Percentiles rank a stretch among this genome's conserved stretches.
phyloP scores from a whole-genome alignment of 2,329 filamentous ascomycete species.

The Helicocarpus griseus region DNA sequence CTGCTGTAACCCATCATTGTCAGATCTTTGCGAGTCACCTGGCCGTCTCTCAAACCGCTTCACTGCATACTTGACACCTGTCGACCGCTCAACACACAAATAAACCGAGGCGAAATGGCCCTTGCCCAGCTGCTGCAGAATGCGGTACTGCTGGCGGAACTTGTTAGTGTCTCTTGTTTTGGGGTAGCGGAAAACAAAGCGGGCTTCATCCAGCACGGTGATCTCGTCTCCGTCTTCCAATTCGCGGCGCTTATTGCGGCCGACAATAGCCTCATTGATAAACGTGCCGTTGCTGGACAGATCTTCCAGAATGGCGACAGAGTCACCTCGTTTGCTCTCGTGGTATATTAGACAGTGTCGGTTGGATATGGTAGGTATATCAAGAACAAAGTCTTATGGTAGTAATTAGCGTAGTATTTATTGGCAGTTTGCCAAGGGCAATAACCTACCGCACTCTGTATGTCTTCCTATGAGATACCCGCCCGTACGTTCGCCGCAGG shows the following conservation, averaged over 20 bases:
- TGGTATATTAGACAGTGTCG: constrained; percentile 48
- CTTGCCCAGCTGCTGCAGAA: constrained; percentile 79
- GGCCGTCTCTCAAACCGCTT: constrained; percentile 87
- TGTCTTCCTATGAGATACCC: constrained; percentile 91
- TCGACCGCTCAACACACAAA: constrained; percentile 75
- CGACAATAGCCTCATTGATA: constrained; percentile 83
- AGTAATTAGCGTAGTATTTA: neutral
- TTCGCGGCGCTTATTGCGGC: constrained; percentile 83
- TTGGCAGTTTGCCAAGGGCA: neutral
- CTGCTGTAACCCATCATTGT: constrained; percentile 79
- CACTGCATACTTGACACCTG: constrained; percentile 75
- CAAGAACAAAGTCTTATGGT: constrained; percentile 57
- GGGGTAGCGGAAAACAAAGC: constrained; percentile 89
- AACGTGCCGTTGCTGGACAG: constrained; percentile 94
- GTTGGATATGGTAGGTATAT: constrained; percentile 77
- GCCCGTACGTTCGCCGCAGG: constrained; percentile 52
- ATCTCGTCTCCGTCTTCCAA: constrained; percentile 86
- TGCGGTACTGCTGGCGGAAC: constrained; percentile 78
- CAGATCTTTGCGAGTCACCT: constrained; percentile 72
- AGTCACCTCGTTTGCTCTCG: constrained; percentile 48
- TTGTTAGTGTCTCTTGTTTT: constrained; percentile 60
- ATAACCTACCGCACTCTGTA: constrained; percentile 73
- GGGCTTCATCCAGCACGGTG: constrained; percentile 70
- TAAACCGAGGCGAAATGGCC: constrained; percentile 94
- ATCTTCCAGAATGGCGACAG: constrained; percentile 74